Percentiles rank a stretch among this genome's conserved stretches.
These are phyloP conservation scores for Trichophyton benhamiae DNA, from an alignment of 2,329 filamentous ascomycete species.

Conservation along the genomic window DNA sequence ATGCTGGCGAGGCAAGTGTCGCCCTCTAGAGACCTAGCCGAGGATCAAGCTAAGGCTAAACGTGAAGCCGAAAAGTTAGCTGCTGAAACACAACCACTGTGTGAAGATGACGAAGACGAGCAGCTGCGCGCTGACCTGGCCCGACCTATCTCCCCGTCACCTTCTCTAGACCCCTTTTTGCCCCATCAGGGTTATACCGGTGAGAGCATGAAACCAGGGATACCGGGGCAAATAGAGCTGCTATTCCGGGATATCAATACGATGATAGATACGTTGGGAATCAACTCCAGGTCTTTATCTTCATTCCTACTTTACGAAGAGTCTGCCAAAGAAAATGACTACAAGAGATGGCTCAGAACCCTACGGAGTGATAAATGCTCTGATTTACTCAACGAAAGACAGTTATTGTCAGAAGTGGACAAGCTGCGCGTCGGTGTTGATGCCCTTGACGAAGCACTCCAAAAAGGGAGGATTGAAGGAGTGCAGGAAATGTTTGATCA, in stretches of 20 bases:
- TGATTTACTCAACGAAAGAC: slow-evolving; percentile 58
- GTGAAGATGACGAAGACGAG: slow-evolving; percentile 39
- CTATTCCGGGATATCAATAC: slow-evolving; percentile 46
- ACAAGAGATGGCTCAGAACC: slow-evolving; percentile 36
- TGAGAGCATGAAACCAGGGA: slow-evolving; percentile 34
- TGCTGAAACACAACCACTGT: slow-evolving; percentile 27
- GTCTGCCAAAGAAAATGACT: slow-evolving; percentile 35
- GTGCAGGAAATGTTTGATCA: slow-evolving; percentile 56
- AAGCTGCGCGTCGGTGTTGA: slow-evolving; percentile 55
- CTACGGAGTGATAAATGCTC: slow-evolving; percentile 42
- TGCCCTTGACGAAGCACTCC: slow-evolving; percentile 51
- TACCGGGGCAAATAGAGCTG: slow-evolving; percentile 39
- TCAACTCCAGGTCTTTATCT: slow-evolving; percentile 60
- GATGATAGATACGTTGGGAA: slow-evolving; percentile 85
- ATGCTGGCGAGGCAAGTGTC: slow-evolving; percentile 19
- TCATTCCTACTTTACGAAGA: slow-evolving; percentile 43
- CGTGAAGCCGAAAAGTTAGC: slow-evolving; percentile 22
- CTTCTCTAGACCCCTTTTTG: slow-evolving; percentile 37
- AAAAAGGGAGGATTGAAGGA: slow-evolving; percentile 55
- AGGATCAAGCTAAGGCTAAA: slow-evolving; percentile 21
- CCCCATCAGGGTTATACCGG: slow-evolving; percentile 37
- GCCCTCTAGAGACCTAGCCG: slow-evolving; percentile 16
- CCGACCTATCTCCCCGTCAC: slow-evolving; percentile 31
- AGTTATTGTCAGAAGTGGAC: slow-evolving; percentile 64
- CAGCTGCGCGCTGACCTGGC: slow-evolving; percentile 34